Evolutionary conservation across 164 flowering plant genomes (phyloP).

Genomic region (Sedum album): DNA sequence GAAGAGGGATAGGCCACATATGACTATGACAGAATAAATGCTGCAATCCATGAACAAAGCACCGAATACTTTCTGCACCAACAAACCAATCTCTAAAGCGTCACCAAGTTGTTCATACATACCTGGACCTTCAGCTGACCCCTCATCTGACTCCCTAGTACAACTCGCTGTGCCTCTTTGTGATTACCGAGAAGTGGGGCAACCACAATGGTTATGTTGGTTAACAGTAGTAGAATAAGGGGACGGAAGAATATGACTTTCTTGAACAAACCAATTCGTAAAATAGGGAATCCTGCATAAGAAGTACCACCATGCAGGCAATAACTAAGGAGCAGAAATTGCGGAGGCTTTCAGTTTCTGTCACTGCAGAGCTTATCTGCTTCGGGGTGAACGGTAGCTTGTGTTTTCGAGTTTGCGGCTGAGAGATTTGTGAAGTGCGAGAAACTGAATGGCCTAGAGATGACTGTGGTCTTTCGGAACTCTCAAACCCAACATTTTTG

Average conservation of each 20-base stretch:
- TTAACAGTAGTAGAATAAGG: background rate
- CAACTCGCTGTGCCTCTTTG: constrained; percentile 12
- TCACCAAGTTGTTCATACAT: constrained; percentile 37
- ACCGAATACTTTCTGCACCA: constrained; percentile 35
- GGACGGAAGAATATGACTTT: background rate
- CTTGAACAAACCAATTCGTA: background rate
- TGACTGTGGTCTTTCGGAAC: constrained; percentile 1
- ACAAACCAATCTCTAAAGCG: constrained; percentile 41
- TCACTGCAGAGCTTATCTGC: background rate
- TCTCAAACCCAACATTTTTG: background rate
- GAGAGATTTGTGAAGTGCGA: background rate
- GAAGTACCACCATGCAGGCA: background rate
- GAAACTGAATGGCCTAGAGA: background rate
- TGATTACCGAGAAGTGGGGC: constrained; percentile 23
- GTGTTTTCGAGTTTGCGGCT: background rate
- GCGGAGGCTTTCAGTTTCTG: background rate
- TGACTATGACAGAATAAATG: constrained; percentile 42
- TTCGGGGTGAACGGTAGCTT: background rate
- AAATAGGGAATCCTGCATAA: background rate
- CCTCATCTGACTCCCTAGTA: constrained; percentile 14
- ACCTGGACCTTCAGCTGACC: constrained; percentile 20
- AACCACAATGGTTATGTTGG: constrained; percentile 20
- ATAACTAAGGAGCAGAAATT: background rate
- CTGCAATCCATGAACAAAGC: constrained; percentile 64
- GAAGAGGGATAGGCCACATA: constrained; percentile 45